Percentiles rank a stretch among this genome's conserved stretches.
Evolutionary conservation across 305 asterid species (phyloP).

Genomic region (Fraxinus paxiana): DNA sequence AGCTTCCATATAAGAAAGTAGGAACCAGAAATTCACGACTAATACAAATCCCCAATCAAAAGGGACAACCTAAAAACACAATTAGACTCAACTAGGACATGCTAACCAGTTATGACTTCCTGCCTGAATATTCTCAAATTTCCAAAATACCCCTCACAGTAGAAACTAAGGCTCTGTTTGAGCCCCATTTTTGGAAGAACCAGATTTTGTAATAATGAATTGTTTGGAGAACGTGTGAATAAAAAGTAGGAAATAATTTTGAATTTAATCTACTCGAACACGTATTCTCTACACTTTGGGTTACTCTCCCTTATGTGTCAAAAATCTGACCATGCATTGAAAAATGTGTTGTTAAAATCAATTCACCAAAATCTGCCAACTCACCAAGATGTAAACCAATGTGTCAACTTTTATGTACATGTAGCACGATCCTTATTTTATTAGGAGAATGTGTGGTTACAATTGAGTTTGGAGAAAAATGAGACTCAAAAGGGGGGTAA

Average conservation of each 20-base stretch:
- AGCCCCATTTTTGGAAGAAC: not conserved
- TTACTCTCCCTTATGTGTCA: not conserved
- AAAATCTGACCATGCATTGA: not conserved
- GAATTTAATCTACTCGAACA: not conserved
- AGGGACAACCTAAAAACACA: not conserved
- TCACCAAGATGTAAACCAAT: not conserved
- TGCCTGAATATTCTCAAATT: constrained; percentile 3
- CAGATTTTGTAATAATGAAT: not conserved
- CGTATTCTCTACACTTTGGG: not conserved
- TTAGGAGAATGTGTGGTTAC: not conserved
- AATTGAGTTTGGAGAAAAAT: not conserved
- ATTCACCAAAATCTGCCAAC: not conserved
- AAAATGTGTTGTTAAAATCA: not conserved
- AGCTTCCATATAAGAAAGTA: not conserved
- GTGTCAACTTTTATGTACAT: not conserved
- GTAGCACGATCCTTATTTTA: not conserved
- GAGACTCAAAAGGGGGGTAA: not conserved
- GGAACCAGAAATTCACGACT: not conserved
- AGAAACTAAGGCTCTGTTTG: not conserved
- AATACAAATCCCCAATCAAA: not conserved
- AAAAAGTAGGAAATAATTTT: not conserved
- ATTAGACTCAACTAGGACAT: not conserved
- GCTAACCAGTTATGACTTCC: not conserved
- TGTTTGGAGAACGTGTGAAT: not conserved
- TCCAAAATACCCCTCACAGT: not conserved